Evolutionary conservation across 768 basidiomycete species (phyloP).

Genomic region (Kwoniella europaea): DNA sequence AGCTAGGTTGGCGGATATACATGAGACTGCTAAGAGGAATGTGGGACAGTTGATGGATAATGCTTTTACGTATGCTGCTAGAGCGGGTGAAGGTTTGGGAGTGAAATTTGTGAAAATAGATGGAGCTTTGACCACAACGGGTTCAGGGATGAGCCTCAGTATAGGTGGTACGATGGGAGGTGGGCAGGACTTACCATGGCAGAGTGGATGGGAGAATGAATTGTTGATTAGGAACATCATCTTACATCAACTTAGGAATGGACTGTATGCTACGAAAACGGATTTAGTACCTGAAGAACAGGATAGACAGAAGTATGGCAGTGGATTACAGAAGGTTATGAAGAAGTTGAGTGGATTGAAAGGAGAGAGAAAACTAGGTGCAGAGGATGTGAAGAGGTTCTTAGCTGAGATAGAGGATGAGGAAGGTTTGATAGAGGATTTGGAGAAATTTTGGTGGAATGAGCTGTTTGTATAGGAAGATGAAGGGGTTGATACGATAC

Average conservation of each 20-base stretch:
- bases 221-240: constrained; percentile 33
- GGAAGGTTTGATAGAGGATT: constrained; percentile 37
- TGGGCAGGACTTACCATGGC: constrained; percentile 28
- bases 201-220: constrained; percentile 53
- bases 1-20: constrained; percentile 31
- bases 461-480: constrained; percentile 12
- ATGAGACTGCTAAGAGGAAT: constrained; percentile 50
- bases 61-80: constrained; percentile 47
- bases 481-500: background rate
- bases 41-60: constrained; percentile 44
- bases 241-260: constrained; percentile 39
- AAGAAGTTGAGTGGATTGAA: constrained; percentile 24
- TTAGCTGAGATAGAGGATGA: constrained; percentile 48
- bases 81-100: constrained; percentile 35
- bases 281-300: constrained; percentile 28
- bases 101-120: constrained; percentile 29
- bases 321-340: constrained; percentile 9
- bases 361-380: constrained; percentile 24
- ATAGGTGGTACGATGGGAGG: constrained; percentile 14
- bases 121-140: background rate
- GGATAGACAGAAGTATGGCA: background rate
- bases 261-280: constrained; percentile 27
- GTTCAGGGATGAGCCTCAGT: constrained; percentile 19
- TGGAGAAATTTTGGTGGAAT: constrained; percentile 45
- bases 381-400: constrained; percentile 41